Evolutionary conservation across 768 basidiomycete species (phyloP), one percentile per base, ranked within the genome.

Genomic region (Panaeolus papilionaceus): DNA sequence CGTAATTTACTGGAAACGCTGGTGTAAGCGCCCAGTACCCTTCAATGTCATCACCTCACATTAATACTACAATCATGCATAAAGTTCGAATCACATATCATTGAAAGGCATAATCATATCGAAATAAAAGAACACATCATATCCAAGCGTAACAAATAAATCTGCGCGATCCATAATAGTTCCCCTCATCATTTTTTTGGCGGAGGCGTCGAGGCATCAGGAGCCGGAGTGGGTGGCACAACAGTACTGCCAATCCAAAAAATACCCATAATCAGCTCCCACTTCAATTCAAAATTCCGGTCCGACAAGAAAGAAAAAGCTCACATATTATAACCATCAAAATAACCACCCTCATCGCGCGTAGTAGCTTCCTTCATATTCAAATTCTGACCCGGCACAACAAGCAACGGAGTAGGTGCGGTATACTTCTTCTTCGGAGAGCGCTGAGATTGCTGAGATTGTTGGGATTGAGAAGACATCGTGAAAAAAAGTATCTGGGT

Each of bases 161-260:
- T 44, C 16, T 44, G 14, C 11, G 16, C 11, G 42, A 44, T 18
- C 14, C 16, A 44, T 16, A 14, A 18, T 23, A 20, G 1, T 20
- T 49, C 47, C 47, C 7, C 20, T 3, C n/a, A 8, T 58, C 28
- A 58, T 11, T 58, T 58, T 9, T 33, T 33, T 58, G 54, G 26
- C n/a, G 26, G 54, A 28, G 33, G 4, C 26, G 2, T n/a, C 10
- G 54, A 16, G 54, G 12, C 9, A 11, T 16, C 12, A 28, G 54
- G 26, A 58, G 11, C 33, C 4, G 54, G 54, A 33, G 54, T 58
- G 28, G 54, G 54, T 58, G 54, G 54, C 33, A 58, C 26, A 58
- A 58, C 14, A 37, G 54, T 58, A 33, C 54, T 58, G 18, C 20
- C 20, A 23, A 47, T 14, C 20, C 9, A 51, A 51, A 26, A 26